Evolutionary conservation across 2,329 filamentous ascomycete genomes (phyloP).

Genomic region (Lecanoromycetidae sp.): DNA sequence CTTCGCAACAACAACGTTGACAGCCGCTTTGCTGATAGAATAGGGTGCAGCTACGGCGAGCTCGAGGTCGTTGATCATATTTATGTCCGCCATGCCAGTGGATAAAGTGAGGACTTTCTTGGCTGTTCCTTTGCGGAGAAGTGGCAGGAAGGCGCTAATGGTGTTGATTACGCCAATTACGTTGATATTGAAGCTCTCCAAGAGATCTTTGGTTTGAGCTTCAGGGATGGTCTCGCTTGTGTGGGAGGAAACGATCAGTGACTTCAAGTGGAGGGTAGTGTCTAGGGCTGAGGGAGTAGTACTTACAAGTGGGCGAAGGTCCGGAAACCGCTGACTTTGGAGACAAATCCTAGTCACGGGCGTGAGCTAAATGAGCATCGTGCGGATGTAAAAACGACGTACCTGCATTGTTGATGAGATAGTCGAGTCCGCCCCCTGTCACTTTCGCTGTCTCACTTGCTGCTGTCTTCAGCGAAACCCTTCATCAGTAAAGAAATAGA

Average conservation of each 20-base stretch:
- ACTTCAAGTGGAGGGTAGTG: not conserved
- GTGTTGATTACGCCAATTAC: conserved; percentile 42
- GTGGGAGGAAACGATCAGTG: not conserved
- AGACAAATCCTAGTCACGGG: no score
- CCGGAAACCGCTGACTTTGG: conserved; percentile 22
- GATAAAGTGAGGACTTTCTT: conserved; percentile 47
- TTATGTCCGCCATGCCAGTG: conserved; percentile 37
- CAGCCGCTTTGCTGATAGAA: conserved; percentile 39
- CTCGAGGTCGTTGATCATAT: conserved; percentile 29
- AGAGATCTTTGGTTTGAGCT: conserved; percentile 16
- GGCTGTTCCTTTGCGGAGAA: conserved; percentile 36
- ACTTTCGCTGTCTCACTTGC: conserved; percentile 19
- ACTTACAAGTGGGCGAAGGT: conserved; percentile 32
- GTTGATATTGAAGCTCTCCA: conserved; percentile 34
- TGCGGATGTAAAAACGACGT: no score
- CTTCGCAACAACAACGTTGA: conserved; percentile 44
- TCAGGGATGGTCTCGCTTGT: not conserved
- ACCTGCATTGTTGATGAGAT: conserved; percentile 42
- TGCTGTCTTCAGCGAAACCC: conserved; percentile 27
- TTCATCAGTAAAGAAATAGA: conserved; percentile 1
- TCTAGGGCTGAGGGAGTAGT: conserved; percentile 4
- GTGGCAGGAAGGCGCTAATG: conserved; percentile 42
- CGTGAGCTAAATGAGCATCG: no score
- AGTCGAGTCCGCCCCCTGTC: conserved; percentile 32
- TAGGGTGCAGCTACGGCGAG: conserved; percentile 33